phyloP scores from a whole-genome alignment of 768 basidiomycete genomes.

The Lepiota venenata region DNA sequence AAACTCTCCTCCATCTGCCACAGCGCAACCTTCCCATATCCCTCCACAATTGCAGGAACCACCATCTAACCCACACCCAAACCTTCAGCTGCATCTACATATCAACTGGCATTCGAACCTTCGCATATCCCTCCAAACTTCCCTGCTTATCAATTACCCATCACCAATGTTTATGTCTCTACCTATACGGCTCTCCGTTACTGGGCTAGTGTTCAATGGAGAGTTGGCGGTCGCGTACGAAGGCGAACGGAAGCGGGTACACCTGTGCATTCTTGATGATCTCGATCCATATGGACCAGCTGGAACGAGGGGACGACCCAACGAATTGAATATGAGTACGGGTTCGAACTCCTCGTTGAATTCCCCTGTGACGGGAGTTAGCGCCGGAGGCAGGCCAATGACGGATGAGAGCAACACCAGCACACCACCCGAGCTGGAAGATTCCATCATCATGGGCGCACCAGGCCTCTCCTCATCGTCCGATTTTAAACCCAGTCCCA shows the following conservation, averaged over 20 bases:
- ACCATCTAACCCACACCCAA: constrained; percentile 44
- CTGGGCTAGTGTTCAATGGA: constrained; percentile 81
- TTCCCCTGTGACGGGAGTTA: constrained; percentile 29
- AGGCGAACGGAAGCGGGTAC: constrained; percentile 74
- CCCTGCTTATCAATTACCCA: constrained; percentile 95
- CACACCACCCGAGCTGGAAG: constrained; percentile 64
- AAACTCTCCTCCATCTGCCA: constrained; percentile 19
- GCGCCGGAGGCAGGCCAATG: not conserved
- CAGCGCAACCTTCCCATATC: constrained; percentile 16
- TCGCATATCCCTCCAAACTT: constrained; percentile 86
- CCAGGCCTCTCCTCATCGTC: not conserved
- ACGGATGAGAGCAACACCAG: not conserved
- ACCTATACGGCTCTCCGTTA: constrained; percentile 92
- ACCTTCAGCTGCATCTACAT: constrained; percentile 87
- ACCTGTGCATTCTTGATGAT: constrained; percentile 87
- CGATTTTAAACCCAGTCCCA: not conserved
- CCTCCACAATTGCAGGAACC: constrained; percentile 22
- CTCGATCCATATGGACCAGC: constrained; percentile 82
- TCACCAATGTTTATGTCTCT: constrained; percentile 96
- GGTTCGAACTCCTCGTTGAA: not conserved
- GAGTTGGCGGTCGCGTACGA: constrained; percentile 92
- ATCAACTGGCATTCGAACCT: constrained; percentile 87
- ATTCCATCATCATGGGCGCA: constrained; percentile 22
- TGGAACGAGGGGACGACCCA: constrained; percentile 47
- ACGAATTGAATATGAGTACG: constrained; percentile 12